These are phyloP conservation scores for Smallanthus sonchifolius DNA, from an alignment of 129 eudicot species.

Conservation along the genomic window DNA sequence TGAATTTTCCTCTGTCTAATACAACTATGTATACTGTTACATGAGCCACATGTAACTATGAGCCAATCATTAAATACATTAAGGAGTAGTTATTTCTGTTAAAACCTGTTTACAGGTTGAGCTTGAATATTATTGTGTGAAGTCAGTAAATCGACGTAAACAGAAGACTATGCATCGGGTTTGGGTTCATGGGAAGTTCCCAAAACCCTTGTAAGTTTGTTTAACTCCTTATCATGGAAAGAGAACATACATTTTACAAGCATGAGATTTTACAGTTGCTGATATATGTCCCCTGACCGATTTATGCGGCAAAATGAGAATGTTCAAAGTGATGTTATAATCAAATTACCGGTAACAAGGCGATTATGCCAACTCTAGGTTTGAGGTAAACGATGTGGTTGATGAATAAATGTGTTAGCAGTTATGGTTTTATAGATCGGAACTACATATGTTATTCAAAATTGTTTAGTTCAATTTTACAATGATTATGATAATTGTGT, in stretches of 20 bases:
- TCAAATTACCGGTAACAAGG: too few species aligned
- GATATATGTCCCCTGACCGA: constrained; percentile 46
- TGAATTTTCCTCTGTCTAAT: too few species aligned
- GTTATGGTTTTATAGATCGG: too few species aligned
- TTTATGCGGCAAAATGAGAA: constrained; percentile 50
- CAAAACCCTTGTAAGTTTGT: constrained; percentile 47
- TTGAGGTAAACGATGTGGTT: too few species aligned
- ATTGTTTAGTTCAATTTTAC: too few species aligned
- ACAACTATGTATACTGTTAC: too few species aligned
- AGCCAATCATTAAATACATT: not conserved
- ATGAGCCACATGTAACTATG: not conserved
- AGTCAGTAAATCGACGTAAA: constrained; percentile 64
- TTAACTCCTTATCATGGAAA: constrained; percentile 41
- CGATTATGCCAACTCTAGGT: too few species aligned
- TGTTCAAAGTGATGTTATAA: too few species aligned
- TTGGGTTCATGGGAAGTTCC: constrained; percentile 94
- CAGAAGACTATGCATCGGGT: constrained; percentile 83
- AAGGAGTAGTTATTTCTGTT: not conserved
- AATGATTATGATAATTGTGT: too few species aligned
- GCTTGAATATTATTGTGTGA: constrained; percentile 91
- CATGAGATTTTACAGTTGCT: constrained; percentile 48
- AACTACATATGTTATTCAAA: too few species aligned
- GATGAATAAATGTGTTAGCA: too few species aligned
- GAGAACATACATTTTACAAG: constrained; percentile 63
- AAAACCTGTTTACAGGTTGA: constrained; percentile 49